phyloP scores from a whole-genome alignment of 495 filamentous ascomycete species.

The Penicillium waksmanii region DNA sequence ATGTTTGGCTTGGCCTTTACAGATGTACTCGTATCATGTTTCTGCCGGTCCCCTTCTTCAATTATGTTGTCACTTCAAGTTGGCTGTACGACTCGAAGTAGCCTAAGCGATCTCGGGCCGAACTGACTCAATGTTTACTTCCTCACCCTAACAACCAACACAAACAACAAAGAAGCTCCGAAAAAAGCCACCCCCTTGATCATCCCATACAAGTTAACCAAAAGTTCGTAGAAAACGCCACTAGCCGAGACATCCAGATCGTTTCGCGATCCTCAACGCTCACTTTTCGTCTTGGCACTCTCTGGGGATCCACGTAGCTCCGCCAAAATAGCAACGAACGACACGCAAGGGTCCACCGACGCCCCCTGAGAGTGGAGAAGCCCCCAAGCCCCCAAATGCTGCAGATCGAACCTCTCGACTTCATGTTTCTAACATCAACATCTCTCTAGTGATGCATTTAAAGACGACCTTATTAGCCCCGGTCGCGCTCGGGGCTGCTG shows the following conservation, averaged over 20 bases:
- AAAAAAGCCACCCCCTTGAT: not conserved
- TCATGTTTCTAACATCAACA: slow-evolving; percentile 16
- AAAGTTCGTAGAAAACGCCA: not conserved
- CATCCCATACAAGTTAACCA: not conserved
- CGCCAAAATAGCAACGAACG: slow-evolving; percentile 26
- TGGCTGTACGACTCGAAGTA: too few species aligned
- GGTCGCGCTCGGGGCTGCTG: slow-evolving; percentile 21
- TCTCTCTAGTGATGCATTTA: slow-evolving; percentile 21
- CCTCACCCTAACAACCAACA: not conserved
- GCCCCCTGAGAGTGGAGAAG: slow-evolving; percentile 29
- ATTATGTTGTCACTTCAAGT: too few species aligned
- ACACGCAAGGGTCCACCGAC: slow-evolving; percentile 29
- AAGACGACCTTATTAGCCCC: slow-evolving; percentile 16
- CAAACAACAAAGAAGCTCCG: not conserved
- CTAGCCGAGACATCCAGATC: slow-evolving; percentile 13
- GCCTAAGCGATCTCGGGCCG: too few species aligned
- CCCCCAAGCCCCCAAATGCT: slow-evolving; percentile 8
- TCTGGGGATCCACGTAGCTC: slow-evolving; percentile 24
- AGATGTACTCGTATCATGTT: too few species aligned
- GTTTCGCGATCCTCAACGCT: slow-evolving; percentile 9
- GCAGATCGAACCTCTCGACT: slow-evolving; percentile 1
- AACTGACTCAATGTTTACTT: not conserved
- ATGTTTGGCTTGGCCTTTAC: too few species aligned
- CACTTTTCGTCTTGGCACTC: slow-evolving; percentile 24
- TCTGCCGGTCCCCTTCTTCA: too few species aligned